A percentile compares a stretch with the other conserved stretches of the same genome.
Evolutionary conservation across 306 rosid species (phyloP).

Genomic region (Sophora flavescens): DNA sequence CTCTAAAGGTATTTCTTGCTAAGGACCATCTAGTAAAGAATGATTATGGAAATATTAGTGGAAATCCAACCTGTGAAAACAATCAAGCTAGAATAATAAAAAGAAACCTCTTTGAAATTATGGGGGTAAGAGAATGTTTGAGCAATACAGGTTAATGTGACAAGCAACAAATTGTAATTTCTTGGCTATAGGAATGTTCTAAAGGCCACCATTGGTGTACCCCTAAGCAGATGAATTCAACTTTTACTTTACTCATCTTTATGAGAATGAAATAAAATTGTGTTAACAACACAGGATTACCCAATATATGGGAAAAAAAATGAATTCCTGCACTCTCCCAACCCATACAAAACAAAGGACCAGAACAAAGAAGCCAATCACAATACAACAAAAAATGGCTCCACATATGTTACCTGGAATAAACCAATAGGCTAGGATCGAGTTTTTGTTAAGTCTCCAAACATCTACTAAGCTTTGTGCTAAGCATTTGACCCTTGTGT

Average conservation of each 20-base stretch:
- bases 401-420: no score
- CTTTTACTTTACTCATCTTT: conserved; percentile 80
- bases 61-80: conserved; percentile 43
- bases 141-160: conserved; percentile 40
- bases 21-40: neutral
- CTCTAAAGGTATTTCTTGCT: conserved; percentile 24
- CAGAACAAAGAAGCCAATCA: no score
- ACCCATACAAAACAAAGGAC: no score
- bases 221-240: conserved; percentile 72
- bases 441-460: no score
- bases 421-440: no score
- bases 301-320: no score
- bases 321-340: no score
- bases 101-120: neutral
- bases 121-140: conserved; percentile 38
- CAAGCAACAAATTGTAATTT: conserved; percentile 40
- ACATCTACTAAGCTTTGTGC: no score
- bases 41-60: conserved; percentile 33
- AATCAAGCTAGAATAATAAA: conserved; percentile 18
- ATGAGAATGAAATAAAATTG: conserved; percentile 14
- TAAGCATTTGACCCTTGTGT: no score
- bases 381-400: no score
- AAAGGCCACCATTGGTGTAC: conserved; percentile 85
- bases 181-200: conserved; percentile 71
- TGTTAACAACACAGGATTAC: no score